phyloP scores from a whole-genome alignment of 495 filamentous ascomycete genomes.

The Podospora pseudopauciseta region DNA sequence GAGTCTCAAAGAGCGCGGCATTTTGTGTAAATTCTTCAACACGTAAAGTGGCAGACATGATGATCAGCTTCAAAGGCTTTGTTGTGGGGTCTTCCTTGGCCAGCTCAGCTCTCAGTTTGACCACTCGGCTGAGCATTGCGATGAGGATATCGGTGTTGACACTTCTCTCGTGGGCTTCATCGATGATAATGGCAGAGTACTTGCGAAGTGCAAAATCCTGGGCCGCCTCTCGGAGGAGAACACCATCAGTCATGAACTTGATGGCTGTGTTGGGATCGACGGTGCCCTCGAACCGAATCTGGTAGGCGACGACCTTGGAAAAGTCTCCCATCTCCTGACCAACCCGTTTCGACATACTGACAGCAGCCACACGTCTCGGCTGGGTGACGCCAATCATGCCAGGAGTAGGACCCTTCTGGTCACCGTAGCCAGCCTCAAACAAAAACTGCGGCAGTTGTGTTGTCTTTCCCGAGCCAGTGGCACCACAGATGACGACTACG shows the following conservation, averaged over 20 bases:
- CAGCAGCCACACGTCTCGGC: constrained; percentile 85
- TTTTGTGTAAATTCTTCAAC: constrained; percentile 91
- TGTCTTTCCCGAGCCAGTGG: constrained; percentile 95
- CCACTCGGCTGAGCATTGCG: constrained; percentile 90
- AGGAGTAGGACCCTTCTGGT: constrained; percentile 67
- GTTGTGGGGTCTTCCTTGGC: constrained; percentile 49
- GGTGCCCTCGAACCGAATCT: constrained; percentile 90
- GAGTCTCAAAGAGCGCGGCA: constrained; percentile 66
- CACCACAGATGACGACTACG: constrained; percentile 86
- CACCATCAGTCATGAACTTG: constrained; percentile 99
- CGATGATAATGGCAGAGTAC: constrained; percentile 90
- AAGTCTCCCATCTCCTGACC: constrained; percentile 73
- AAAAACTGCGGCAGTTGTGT: constrained; percentile 96
- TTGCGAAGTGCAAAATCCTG: constrained; percentile 88
- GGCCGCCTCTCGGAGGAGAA: constrained; percentile 84
- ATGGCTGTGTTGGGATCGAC: constrained; percentile 80
- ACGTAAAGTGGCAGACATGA: constrained; percentile 95
- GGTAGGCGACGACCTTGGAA: constrained; percentile 73
- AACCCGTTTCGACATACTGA: constrained; percentile 93
- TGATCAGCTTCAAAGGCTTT: constrained; percentile 84
- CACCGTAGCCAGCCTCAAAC: constrained; percentile 89
- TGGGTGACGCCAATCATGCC: constrained; percentile 96
- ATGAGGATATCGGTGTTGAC: constrained; percentile 97
- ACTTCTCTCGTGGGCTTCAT: constrained; percentile 96
- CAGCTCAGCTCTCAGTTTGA: constrained; percentile 59